phyloP scores from a whole-genome alignment of 139 green algal species.

The Desmodesmus armatus region DNA sequence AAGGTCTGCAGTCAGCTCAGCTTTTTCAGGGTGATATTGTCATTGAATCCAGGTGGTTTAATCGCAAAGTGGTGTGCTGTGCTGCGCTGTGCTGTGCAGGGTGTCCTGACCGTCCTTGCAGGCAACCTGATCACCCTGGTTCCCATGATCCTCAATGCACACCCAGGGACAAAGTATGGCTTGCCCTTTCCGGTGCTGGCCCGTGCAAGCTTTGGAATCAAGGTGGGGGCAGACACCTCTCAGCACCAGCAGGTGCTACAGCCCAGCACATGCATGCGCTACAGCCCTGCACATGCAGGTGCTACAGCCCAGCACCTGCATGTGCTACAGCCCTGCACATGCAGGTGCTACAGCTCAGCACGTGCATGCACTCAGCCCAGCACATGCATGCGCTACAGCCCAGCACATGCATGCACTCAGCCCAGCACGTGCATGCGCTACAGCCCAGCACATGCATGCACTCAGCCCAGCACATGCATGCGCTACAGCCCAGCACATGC shows the following conservation, averaged over 20 bases:
- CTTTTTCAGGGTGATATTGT: no score
- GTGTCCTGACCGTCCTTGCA: slow-evolving; percentile 71
- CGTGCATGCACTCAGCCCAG: neutral
- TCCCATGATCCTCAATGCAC: slow-evolving; percentile 80
- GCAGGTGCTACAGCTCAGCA: neutral
- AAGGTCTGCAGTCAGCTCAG: no score
- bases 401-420: no score
- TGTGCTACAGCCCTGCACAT: neutral
- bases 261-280: neutral
- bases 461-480: no score
- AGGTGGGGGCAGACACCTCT: slow-evolving; percentile 51
- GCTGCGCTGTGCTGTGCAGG: slow-evolving; percentile 73
- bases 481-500: no score
- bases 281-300: neutral
- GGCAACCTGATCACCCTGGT: slow-evolving; percentile 82
- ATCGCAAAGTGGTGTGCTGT: no score
- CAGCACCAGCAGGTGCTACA: neutral
- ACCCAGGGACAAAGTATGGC: slow-evolving; percentile 78
- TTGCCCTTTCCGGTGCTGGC: slow-evolving; percentile 81
- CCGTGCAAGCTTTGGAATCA: slow-evolving; percentile 77
- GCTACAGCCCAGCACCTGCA: neutral
- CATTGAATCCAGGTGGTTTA: no score
- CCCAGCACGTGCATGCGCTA: no score
- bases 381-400: no score
- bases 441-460: no score